phyloP scores from a whole-genome alignment of 139 green algal species.

The Astrephomene gubernaculifera region DNA sequence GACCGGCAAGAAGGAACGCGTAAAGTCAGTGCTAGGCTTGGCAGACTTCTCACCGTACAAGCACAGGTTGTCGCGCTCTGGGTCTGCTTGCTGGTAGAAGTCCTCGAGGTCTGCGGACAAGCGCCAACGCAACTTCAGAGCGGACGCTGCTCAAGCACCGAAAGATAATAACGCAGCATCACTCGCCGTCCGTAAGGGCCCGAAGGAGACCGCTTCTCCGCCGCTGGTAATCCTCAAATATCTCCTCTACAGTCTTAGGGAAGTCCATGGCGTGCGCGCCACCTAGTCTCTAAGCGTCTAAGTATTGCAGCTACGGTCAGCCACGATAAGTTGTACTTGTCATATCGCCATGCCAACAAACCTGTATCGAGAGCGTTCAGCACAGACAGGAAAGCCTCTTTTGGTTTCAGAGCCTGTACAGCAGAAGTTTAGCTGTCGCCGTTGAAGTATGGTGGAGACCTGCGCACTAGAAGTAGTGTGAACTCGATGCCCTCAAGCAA shows the following conservation, averaged over 20 bases:
- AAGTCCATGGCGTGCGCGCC: neutral
- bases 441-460: no score
- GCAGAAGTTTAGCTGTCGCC: neutral
- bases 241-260: conserved; percentile 61
- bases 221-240: conserved; percentile 72
- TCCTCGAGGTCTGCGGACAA: conserved; percentile 72
- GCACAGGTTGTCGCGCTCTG: conserved; percentile 97
- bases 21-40: no score
- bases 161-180: neutral
- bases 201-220: conserved; percentile 68
- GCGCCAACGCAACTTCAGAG: neutral
- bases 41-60: conserved; percentile 96
- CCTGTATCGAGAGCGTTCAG: no score
- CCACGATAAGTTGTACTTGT: neutral
- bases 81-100: conserved; percentile 86
- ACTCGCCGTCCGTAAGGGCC: conserved; percentile 78
- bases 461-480: no score
- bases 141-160: neutral
- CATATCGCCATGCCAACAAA: neutral
- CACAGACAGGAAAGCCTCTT: no score
- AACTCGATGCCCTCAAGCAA: no score
- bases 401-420: neutral
- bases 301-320: neutral
- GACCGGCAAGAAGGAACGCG: neutral
- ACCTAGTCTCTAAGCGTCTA: neutral